These are phyloP conservation scores for Epichloe sp. DNA, from an alignment of 2,329 filamentous ascomycete genomes.

Conservation along the genomic window DNA sequence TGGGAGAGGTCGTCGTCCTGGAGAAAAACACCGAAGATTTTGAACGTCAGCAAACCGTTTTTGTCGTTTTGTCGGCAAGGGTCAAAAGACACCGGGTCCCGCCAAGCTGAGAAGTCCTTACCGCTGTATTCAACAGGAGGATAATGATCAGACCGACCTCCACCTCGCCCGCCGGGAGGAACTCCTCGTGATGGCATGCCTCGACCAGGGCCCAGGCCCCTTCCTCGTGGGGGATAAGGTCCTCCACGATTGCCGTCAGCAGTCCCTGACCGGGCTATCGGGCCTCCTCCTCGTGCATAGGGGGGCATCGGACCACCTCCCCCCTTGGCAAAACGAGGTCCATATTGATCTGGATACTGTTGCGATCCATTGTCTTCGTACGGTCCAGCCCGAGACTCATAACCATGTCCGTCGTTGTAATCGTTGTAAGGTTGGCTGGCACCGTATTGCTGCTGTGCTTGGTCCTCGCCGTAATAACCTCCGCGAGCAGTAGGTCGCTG, in stretches of 20 bases:
- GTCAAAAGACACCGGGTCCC: not conserved
- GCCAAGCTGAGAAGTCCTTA: slow-evolving; percentile 1
- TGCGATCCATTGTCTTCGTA: slow-evolving; percentile 16
- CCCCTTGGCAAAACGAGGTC: slow-evolving; percentile 26
- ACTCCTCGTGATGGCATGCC: slow-evolving; percentile 3
- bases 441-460: slow-evolving; percentile 21
- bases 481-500: slow-evolving; percentile 24
- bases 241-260: slow-evolving; percentile 24
- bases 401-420: slow-evolving; percentile 32
- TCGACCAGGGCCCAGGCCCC: slow-evolving; percentile 18
- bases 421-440: slow-evolving; percentile 30
- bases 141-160: slow-evolving; percentile 4
- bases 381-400: slow-evolving; percentile 31
- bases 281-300: slow-evolving; percentile 33
- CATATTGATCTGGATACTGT: slow-evolving; percentile 29
- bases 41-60: not conserved
- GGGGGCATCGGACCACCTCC: slow-evolving; percentile 29
- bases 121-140: slow-evolving; percentile 2
- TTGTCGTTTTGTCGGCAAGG: not conserved
- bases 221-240: slow-evolving; percentile 25
- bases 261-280: slow-evolving; percentile 27
- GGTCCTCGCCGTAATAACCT: slow-evolving; percentile 18
- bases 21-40: slow-evolving; percentile 7
- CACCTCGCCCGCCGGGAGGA: not conserved
- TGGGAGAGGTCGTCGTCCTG: slow-evolving; percentile 11